Conservation (phyloP, 306 rosid genomes). For the Quercus bicolor region DNA sequence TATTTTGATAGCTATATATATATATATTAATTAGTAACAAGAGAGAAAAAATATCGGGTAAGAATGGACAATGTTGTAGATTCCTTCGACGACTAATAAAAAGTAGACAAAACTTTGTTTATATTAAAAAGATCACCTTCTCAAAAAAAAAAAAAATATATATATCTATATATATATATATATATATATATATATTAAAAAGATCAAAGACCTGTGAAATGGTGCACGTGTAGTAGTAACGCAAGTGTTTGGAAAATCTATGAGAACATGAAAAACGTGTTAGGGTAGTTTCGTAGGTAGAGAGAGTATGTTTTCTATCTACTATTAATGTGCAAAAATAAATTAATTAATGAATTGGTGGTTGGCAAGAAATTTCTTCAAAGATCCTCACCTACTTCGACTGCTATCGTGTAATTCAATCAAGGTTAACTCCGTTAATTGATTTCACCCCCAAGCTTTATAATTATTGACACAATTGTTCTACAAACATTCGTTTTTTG, state of each 20-base stretch:
- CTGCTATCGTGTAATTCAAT: background rate
- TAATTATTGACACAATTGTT: too few species aligned
- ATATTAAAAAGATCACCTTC: background rate
- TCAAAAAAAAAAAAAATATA: too few species aligned
- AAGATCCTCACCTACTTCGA: constrained; percentile 15
- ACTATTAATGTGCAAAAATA: too few species aligned
- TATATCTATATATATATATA: too few species aligned
- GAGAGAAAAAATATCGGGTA: background rate
- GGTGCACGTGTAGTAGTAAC: background rate
- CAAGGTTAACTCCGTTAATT: background rate
- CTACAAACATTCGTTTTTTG: too few species aligned
- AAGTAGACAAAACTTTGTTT: background rate
- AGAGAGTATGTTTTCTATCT: background rate
- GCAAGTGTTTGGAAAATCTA: background rate
- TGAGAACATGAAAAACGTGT: background rate
- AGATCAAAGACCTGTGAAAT: background rate
- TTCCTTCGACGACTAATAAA: background rate
- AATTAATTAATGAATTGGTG: background rate
- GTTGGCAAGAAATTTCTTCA: constrained; percentile 3
- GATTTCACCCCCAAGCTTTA: too few species aligned
- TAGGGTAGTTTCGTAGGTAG: background rate
- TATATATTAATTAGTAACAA: background rate
- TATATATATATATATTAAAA: too few species aligned
- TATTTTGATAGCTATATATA: too few species aligned
- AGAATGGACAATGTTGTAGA: background rate